Conservation (phyloP, 176 grass and related monocot species). For the Carex scoparia region DNA sequence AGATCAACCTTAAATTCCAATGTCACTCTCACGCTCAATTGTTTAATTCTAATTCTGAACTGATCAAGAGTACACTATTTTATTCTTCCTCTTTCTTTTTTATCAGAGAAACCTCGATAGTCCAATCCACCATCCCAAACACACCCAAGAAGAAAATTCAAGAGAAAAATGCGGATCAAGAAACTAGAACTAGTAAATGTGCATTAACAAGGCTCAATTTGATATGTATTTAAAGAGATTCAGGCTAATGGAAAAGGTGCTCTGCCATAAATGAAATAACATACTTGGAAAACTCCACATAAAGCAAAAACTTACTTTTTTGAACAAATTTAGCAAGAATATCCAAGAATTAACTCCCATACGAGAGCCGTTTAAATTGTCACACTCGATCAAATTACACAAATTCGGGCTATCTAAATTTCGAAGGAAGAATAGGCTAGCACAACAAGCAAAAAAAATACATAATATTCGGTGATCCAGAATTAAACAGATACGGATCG, state of each 20-base stretch:
- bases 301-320: conserved; percentile 18
- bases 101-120: not conserved
- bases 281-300: conserved; percentile 21
- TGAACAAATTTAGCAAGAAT: conserved; percentile 27
- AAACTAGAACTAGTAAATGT: conserved; percentile 2
- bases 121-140: not conserved
- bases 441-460: not conserved
- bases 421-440: not conserved
- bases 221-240: not conserved
- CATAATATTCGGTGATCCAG: conserved; percentile 2
- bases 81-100: not conserved
- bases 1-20: not conserved
- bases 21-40: conserved; percentile 5
- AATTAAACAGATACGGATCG: not conserved
- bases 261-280: conserved; percentile 28
- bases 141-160: not conserved
- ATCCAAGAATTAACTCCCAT: conserved; percentile 24
- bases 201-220: conserved; percentile 15
- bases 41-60: not conserved
- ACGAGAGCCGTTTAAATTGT: conserved; percentile 5
- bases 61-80: not conserved
- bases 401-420: not conserved
- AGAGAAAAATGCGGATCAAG: conserved; percentile 20
- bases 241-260: not conserved
- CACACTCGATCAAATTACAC: conserved; percentile 10